Percentiles rank a stretch among this genome's conserved stretches.
Conservation (phyloP, 148 eudicot genomes). For the Persicaria tinctoria region DNA sequence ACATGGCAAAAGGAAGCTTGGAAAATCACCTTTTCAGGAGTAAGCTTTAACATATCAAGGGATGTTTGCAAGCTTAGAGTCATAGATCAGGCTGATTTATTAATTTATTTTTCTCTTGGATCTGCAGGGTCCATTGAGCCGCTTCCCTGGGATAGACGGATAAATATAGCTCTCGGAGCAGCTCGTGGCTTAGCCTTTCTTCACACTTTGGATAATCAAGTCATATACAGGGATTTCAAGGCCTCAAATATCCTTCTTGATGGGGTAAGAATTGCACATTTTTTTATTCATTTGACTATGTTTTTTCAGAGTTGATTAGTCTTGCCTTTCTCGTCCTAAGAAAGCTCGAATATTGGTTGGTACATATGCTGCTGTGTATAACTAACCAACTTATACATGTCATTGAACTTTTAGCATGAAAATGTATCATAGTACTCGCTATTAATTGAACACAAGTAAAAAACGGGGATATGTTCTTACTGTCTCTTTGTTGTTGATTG, state of each 20-base stretch:
- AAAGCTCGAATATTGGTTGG: not conserved
- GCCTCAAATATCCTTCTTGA: conserved; percentile 17
- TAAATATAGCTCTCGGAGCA: conserved; percentile 14
- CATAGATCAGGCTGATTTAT: not conserved
- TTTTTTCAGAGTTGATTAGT: conserved; percentile 16
- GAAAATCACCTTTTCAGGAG: conserved; percentile 57
- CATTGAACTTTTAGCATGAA: not conserved
- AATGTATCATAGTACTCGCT: conserved; percentile 13
- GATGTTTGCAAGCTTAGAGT: not conserved
- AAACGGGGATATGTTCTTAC: not conserved
- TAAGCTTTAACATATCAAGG: conserved; percentile 17
- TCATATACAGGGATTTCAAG: conserved; percentile 16
- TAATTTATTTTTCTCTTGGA: not conserved
- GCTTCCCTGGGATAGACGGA: conserved; percentile 17
- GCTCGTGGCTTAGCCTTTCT: conserved; percentile 16
- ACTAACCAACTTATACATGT: not conserved
- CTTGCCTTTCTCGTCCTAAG: conserved; percentile 3
- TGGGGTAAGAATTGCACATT: conserved; percentile 1
- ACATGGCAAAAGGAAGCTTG: conserved; percentile 52
- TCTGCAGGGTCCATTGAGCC: conserved; percentile 11
- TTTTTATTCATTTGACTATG: too few relatives aligned
- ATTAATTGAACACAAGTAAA: not conserved
- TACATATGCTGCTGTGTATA: not conserved
- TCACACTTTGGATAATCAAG: conserved; percentile 4
- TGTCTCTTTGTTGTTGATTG: not conserved